These are phyloP conservation scores for Clonostachys chloroleuca DNA, from an alignment of 2,329 filamentous ascomycete species.

Conservation along the genomic window DNA sequence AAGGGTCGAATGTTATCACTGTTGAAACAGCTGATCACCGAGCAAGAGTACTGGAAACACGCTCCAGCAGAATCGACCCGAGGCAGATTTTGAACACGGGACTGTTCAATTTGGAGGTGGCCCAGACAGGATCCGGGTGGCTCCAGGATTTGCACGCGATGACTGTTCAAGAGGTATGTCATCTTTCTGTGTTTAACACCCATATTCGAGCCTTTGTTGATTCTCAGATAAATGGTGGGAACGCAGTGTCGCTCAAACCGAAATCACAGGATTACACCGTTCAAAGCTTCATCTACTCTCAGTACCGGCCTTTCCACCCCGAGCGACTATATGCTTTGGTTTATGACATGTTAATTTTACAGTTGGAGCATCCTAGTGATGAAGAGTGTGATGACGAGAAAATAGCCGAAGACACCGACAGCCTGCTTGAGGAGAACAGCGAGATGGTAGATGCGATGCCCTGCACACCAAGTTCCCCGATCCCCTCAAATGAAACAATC, in stretches of 20 bases:
- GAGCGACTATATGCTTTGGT: slow-evolving; percentile 36
- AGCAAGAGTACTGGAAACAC: slow-evolving; percentile 59
- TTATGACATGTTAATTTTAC: slow-evolving; percentile 45
- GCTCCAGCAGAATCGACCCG: slow-evolving; percentile 55
- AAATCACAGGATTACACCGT: slow-evolving; percentile 73
- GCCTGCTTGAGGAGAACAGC: slow-evolving; percentile 1
- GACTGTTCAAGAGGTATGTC: slow-evolving; percentile 50
- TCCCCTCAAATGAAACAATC: slow-evolving; percentile 24
- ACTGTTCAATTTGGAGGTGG: slow-evolving; percentile 59
- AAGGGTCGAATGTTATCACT: slow-evolving; percentile 45
- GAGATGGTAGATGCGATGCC: slow-evolving; percentile 11
- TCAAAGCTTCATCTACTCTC: slow-evolving; percentile 64
- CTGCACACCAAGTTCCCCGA: slow-evolving; percentile 14
- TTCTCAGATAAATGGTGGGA: slow-evolving; percentile 35
- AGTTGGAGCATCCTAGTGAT: slow-evolving; percentile 34
- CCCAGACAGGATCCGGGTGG: slow-evolving; percentile 65
- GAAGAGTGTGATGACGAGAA: slow-evolving; percentile 22
- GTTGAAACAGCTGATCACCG: slow-evolving; percentile 57
- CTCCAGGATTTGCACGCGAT: slow-evolving; percentile 65
- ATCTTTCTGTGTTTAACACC: neutral
- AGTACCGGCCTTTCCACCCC: slow-evolving; percentile 50
- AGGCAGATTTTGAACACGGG: slow-evolving; percentile 61
- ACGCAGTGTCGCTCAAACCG: slow-evolving; percentile 59
- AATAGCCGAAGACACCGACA: slow-evolving; percentile 17
- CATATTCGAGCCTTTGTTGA: neutral